Base-by-base conservation (phyloP, 306 rosid genomes). In the Arachis stenosperma region DNA sequence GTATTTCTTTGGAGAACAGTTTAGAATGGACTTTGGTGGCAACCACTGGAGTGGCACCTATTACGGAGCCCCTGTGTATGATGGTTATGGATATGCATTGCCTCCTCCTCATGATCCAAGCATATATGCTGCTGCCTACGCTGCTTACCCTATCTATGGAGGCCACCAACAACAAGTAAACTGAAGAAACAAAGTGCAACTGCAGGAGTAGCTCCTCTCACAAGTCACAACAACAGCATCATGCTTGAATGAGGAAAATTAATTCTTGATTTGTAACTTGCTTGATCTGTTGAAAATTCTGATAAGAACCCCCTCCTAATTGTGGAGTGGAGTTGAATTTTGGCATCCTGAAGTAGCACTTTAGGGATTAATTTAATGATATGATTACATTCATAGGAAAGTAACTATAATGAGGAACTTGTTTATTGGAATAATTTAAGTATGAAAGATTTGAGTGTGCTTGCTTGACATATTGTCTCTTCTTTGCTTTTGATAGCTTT, bases 141-240 rank as follows among this genome's bases (percentile, higher is more conserved):
- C 92, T 41, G 86, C 93, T 57, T 95, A 95, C 80, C 93, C 98
- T 8, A 48, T 91, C 41, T 91, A 86, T 70, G 97, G 93, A 58
- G 91, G 85, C 70, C 97, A 91, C 83, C 98, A 92, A 73, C 98
- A 95, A 75, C 98, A 92, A 86, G 98, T 95, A 78, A 95, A 89
- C 90, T 90, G 85, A 48, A 9, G 14, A 11, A 94, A 46, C 74
- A 73, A 77, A 74, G 73, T 73, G 70, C 79, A 73, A 73, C 43
- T 27, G 79, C 83, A 52, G 41, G 10, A 80, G 75, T 65, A 78
- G 75, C 64, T 72, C 62, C 64, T 72, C 62, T 61, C 56, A 41
- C 77, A 74, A 75, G 76, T 62, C 65, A 69, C 43, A 81, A 71
- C 85, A 74, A 71, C 85, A 74, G 65, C 8, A 55, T 73, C 65